Conservation (phyloP, 495 filamentous ascomycete species). For the Aspergillus mulundensis region DNA sequence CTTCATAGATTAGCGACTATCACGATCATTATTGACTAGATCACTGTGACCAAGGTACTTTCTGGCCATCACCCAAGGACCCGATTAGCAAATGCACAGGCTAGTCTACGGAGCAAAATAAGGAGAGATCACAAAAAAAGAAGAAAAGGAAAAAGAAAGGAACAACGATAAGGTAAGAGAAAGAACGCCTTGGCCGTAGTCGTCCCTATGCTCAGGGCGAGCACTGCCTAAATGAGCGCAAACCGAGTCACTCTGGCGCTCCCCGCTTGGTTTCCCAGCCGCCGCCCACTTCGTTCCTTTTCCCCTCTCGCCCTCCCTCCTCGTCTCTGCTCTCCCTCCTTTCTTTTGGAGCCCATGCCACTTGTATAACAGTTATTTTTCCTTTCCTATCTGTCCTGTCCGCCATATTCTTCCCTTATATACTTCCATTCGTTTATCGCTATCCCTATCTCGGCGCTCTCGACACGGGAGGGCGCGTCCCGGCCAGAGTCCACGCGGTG, state of each 20-base stretch:
- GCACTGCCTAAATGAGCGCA: slow-evolving; percentile 12
- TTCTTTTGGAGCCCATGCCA: slow-evolving; percentile 30
- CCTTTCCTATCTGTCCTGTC: slow-evolving; percentile 19
- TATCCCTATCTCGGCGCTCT: slow-evolving; percentile 14
- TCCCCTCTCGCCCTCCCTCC: slow-evolving; percentile 26
- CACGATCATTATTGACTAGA: neutral
- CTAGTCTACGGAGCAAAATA: neutral
- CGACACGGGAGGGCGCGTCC: slow-evolving; percentile 12
- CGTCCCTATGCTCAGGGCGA: neutral
- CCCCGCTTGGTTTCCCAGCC: slow-evolving; percentile 25
- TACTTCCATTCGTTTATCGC: slow-evolving; percentile 22
- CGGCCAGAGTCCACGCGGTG: slow-evolving; percentile 16
- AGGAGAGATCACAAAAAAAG: neutral
- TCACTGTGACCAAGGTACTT: neutral
- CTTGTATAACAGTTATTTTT: slow-evolving; percentile 39
- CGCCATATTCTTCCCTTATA: slow-evolving; percentile 8
- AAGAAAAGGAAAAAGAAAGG: slow-evolving; percentile 2
- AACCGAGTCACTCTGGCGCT: slow-evolving; percentile 3
- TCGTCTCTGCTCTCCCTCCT: slow-evolving; percentile 27
- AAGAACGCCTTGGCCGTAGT: neutral
- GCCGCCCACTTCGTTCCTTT: slow-evolving; percentile 23
- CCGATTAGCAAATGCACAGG: neutral
- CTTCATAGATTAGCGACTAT: neutral
- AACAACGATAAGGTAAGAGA: slow-evolving; percentile 2
- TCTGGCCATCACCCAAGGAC: neutral